A percentile compares a stretch with the other conserved stretches of the same genome.
Evolutionary conservation across 768 basidiomycete genomes (phyloP).

Genomic region (Russula olivacea): DNA sequence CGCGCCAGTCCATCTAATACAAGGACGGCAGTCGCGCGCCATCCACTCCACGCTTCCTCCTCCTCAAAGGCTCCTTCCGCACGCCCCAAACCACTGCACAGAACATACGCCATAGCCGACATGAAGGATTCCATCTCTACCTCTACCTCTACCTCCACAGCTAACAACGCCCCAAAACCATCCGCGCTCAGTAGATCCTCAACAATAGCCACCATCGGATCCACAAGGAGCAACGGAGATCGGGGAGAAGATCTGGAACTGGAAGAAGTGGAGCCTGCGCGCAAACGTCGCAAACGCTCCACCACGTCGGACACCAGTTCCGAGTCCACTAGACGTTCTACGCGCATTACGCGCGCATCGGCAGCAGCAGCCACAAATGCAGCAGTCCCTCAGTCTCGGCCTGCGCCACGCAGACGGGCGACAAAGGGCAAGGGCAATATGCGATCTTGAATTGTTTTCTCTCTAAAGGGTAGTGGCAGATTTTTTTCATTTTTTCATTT

Average conservation of each 20-base stretch:
- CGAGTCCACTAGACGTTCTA: constrained; percentile 8
- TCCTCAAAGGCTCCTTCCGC: neutral
- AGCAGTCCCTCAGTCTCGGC: neutral
- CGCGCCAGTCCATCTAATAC: constrained; percentile 24
- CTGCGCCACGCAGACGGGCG: neutral
- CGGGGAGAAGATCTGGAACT: neutral
- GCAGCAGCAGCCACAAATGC: neutral
- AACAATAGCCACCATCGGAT: neutral
- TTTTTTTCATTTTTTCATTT: neutral
- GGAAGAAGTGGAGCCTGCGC: neutral
- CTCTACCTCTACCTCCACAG: too few relatives aligned
- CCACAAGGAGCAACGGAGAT: neutral
- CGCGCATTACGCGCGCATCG: neutral
- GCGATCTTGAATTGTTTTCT: neutral
- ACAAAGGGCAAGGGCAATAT: neutral
- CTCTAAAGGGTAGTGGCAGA: neutral
- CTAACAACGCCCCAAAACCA: neutral
- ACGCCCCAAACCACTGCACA: neutral
- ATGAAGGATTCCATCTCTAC: neutral
- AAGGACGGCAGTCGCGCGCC: too few relatives aligned
- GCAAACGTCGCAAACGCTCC: constrained; percentile 13
- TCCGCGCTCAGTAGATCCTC: neutral
- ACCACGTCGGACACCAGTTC: neutral
- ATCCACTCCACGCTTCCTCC: neutral
- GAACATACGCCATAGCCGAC: neutral